phyloP scores from a whole-genome alignment of 495 filamentous ascomycete species.

The Xylaria nigripes region DNA sequence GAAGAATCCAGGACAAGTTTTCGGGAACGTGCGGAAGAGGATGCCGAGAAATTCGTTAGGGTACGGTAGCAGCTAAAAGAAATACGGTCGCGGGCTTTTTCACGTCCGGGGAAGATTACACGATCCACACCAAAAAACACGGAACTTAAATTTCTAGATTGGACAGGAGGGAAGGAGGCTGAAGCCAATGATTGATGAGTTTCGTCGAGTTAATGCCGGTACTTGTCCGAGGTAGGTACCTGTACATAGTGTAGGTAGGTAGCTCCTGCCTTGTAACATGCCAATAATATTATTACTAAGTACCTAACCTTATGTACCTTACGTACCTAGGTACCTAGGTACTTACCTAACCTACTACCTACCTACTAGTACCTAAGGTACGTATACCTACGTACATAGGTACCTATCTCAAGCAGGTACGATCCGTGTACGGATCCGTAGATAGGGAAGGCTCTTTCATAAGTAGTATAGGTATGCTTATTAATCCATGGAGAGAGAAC shows the following conservation, averaged over 20 bases:
- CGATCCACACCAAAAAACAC: neutral
- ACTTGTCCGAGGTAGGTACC: neutral
- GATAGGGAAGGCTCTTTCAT: too few species aligned
- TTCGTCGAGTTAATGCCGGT: constrained; percentile 5
- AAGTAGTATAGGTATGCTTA: too few species aligned
- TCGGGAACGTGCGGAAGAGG: constrained; percentile 9
- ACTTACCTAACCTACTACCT: too few species aligned
- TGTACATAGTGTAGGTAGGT: too few species aligned
- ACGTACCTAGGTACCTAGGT: too few species aligned
- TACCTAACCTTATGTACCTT: too few species aligned
- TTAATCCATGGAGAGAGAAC: too few species aligned
- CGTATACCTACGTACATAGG: too few species aligned
- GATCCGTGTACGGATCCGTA: too few species aligned
- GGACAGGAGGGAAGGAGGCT: neutral
- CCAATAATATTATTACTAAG: neutral
- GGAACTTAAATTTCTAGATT: neutral
- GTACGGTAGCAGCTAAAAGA: neutral
- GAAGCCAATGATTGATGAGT: neutral
- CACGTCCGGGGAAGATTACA: constrained; percentile 3
- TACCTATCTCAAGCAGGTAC: too few species aligned
- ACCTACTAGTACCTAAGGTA: too few species aligned
- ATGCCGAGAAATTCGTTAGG: constrained; percentile 5
- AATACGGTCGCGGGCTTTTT: neutral
- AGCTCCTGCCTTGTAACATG: too few species aligned
- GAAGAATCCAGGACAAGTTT: neutral